These are phyloP conservation scores for Aspergillus aculeatinus DNA, from an alignment of 2,329 filamentous ascomycete species.

Conservation along the genomic window DNA sequence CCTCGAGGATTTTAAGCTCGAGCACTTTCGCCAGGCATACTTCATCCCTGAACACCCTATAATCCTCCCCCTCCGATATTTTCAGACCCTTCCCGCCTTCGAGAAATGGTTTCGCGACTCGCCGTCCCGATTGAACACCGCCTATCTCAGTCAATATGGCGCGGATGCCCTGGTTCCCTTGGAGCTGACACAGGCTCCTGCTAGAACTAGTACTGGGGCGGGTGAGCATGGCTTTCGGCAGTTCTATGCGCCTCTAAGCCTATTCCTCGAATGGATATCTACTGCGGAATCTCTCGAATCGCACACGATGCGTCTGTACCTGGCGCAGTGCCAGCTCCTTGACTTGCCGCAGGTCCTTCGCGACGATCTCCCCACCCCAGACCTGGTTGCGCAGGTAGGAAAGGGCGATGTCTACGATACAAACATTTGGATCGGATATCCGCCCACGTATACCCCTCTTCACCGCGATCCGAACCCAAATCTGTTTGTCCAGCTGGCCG, in stretches of 20 bases:
- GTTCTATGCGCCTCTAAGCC: slow-evolving; percentile 53
- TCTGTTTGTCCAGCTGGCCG: slow-evolving; percentile 78
- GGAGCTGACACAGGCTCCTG: slow-evolving; percentile 50
- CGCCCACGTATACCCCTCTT: slow-evolving; percentile 84
- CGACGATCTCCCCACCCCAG: slow-evolving; percentile 67
- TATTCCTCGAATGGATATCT: slow-evolving; percentile 60
- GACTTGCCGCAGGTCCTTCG: slow-evolving; percentile 65
- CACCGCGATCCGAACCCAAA: slow-evolving; percentile 96
- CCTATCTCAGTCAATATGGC: slow-evolving; percentile 48
- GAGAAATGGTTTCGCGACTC: slow-evolving; percentile 59
- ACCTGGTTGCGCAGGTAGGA: slow-evolving; percentile 61
- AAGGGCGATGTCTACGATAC: slow-evolving; percentile 83
- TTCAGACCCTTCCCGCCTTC: slow-evolving; percentile 53
- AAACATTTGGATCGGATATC: slow-evolving; percentile 83
- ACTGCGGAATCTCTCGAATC: slow-evolving; percentile 23
- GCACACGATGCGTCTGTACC: slow-evolving; percentile 61
- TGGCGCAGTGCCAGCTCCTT: slow-evolving; percentile 75
- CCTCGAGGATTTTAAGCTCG: slow-evolving; percentile 38
- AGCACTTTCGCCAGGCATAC: slow-evolving; percentile 54
- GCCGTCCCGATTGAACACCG: slow-evolving; percentile 42
- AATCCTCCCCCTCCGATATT: slow-evolving; percentile 49
- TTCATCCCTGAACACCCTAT: slow-evolving; percentile 56
- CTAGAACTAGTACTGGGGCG: not conserved
- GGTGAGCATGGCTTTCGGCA: slow-evolving; percentile 42
- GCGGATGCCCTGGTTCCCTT: slow-evolving; percentile 56